Conservation (phyloP, 768 basidiomycete genomes). For the Tricholoma sp. region DNA sequence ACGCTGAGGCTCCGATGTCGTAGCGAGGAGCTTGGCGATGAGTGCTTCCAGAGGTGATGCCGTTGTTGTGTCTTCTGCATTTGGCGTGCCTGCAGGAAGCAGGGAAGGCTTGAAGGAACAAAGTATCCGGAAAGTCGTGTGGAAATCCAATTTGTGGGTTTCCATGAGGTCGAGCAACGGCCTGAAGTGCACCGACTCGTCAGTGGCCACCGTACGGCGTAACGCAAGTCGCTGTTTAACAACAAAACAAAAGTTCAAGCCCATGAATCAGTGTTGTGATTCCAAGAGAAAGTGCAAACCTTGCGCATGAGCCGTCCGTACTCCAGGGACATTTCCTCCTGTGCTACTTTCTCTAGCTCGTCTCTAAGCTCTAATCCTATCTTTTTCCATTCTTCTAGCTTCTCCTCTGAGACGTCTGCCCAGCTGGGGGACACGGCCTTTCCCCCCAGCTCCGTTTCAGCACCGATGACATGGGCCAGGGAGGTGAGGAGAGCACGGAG, state of each 20-base stretch:
- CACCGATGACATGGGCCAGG: slow-evolving; percentile 82
- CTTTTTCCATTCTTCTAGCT: slow-evolving; percentile 57
- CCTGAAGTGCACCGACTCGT: slow-evolving; percentile 56
- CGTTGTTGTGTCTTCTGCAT: slow-evolving; percentile 1
- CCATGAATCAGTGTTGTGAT: neutral
- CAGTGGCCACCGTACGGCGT: slow-evolving; percentile 43
- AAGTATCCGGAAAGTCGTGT: slow-evolving; percentile 76
- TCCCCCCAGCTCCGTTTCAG: slow-evolving; percentile 56
- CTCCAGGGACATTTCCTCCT: slow-evolving; percentile 54
- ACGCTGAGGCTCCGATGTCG: slow-evolving; percentile 41
- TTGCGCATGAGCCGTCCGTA: slow-evolving; percentile 71
- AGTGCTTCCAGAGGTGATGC: slow-evolving; percentile 32
- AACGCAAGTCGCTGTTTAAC: slow-evolving; percentile 69
- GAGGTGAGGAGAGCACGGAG: slow-evolving; percentile 72
- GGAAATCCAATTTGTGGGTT: slow-evolving; percentile 77
- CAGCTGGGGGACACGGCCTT: slow-evolving; percentile 56
- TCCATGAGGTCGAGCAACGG: slow-evolving; percentile 77
- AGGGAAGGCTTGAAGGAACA: slow-evolving; percentile 51
- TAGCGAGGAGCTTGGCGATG: slow-evolving; percentile 38
- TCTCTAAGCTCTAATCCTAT: slow-evolving; percentile 49
- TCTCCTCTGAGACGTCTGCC: slow-evolving; percentile 51
- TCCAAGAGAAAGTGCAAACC: slow-evolving; percentile 29
- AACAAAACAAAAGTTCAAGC: neutral
- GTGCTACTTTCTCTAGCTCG: slow-evolving; percentile 58
- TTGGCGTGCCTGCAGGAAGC: slow-evolving; percentile 9